phyloP scores from a whole-genome alignment of 2,329 filamentous ascomycete genomes.

The Chrysoporthe cubensis region DNA sequence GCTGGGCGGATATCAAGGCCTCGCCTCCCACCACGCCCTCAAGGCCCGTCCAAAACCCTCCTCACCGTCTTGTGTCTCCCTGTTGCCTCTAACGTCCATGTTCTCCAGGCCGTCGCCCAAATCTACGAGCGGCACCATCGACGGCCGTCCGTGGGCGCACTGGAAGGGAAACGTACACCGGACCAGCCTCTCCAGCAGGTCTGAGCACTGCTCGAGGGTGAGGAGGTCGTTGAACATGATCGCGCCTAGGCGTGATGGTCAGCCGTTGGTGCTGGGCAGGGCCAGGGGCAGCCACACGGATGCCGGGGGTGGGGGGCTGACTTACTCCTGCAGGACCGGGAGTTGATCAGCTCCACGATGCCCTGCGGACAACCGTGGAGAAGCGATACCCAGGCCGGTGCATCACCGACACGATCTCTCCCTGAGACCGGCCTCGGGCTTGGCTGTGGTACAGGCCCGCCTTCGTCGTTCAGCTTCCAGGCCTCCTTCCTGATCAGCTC shows the following conservation, averaged over 20 bases:
- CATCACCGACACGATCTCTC: background rate
- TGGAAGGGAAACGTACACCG: conserved; percentile 76
- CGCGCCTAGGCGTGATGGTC: conserved; percentile 48
- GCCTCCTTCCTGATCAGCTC: conserved; percentile 75
- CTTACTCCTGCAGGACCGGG: conserved; percentile 72
- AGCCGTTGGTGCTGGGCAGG: background rate
- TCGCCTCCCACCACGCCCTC: background rate
- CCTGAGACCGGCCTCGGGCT: background rate
- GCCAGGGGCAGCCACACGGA: no score
- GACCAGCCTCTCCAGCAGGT: conserved; percentile 61
- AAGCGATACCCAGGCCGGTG: conserved; percentile 58
- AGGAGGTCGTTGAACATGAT: conserved; percentile 86
- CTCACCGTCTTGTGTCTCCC: background rate
- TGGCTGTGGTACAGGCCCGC: conserved; percentile 2
- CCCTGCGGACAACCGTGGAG: conserved; percentile 74
- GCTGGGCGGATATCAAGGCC: background rate
- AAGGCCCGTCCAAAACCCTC: background rate
- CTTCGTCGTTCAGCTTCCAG: conserved; percentile 64
- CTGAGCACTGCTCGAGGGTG: conserved; percentile 58
- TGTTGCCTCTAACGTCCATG: background rate
- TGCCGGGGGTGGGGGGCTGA: conserved; percentile 1
- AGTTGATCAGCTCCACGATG: conserved; percentile 77
- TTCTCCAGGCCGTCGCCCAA: conserved; percentile 41
- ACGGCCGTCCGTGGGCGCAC: conserved; percentile 78
- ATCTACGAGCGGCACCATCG: conserved; percentile 65